Evolutionary conservation across 148 eudicot genomes (phyloP), one percentile per base, ranked within the genome.

Genomic region (Euryodendron excelsum): DNA sequence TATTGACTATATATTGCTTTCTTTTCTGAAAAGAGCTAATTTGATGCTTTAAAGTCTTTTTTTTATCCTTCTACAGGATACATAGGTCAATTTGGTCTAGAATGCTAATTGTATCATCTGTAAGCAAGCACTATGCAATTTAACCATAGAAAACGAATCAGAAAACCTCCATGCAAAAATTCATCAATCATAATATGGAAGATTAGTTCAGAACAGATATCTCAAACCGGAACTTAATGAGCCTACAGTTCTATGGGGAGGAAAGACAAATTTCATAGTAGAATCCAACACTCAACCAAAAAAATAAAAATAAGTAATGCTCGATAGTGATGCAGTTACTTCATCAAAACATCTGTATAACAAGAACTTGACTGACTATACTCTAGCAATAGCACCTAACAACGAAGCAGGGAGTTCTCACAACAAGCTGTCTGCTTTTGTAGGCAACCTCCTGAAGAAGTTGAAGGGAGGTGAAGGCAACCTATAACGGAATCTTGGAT

Each of bases 361-460:
- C 28, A 58, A 61, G 17, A 61, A 28, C 65, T 58, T 60, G 36
- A 27, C 34, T 60, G 34, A 61, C 33, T 28, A 28, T 61, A 15
- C 34, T 12, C 52, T 48, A 28, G 28, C 65, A 61, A 10, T 27
- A 61, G 34, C 34, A 28, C 65, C 18, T 28, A 27, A 27, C 4
- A 61, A 61, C 15, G 3, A 12, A 12, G 34, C 28, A 11, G 34
- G 65, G 20, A 30, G 36, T 25, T 50, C 37, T 79, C 53, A 79
- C 50, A 73, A 37, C 44, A 79, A 73, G 77, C 77, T 34, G 31
- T 79, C 82, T 14, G 77, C 72, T 73, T 23, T 79, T 27, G 82
- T 53, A 2, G 82, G 77, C 82, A 79, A 65, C 82, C 82, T 79
- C 9, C 72, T 65, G 64, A 79, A 79, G 72, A 62, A 79, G 53